Evolutionary conservation across 169 alveolate species (phyloP).

Genomic region (Plasmodium coatneyi): DNA sequence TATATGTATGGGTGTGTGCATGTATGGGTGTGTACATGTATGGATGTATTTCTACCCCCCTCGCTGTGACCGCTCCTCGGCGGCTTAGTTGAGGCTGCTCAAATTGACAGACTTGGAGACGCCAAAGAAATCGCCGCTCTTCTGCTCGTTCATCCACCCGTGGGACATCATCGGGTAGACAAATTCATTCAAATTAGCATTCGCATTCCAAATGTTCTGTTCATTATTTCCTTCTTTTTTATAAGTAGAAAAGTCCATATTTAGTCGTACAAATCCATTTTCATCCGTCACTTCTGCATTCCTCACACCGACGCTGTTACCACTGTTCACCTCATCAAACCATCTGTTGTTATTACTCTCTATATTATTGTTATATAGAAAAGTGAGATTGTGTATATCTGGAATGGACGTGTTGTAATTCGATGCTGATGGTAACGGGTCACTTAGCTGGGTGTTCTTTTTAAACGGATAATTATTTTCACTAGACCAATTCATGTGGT

Average conservation of each 20-base stretch:
- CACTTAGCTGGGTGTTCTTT: slow-evolving; percentile 30
- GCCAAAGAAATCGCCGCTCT: slow-evolving; percentile 33
- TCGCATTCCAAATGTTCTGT: slow-evolving; percentile 41
- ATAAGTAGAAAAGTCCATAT: slow-evolving; percentile 15
- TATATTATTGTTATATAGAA: neutral
- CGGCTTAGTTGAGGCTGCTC: slow-evolving; percentile 32
- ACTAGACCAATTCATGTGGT: neutral
- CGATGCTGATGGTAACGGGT: neutral
- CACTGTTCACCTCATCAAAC: neutral
- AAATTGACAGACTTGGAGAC: slow-evolving; percentile 62
- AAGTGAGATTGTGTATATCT: neutral
- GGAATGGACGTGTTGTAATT: slow-evolving; percentile 6
- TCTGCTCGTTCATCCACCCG: slow-evolving; percentile 32
- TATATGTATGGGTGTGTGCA: neutral
- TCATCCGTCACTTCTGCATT: slow-evolving; percentile 6
- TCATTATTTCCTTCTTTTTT: slow-evolving; percentile 53
- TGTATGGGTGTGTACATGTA: neutral
- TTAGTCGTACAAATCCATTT: neutral
- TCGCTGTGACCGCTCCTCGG: neutral
- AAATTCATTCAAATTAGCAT: slow-evolving; percentile 33
- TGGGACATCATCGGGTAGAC: slow-evolving; percentile 18
- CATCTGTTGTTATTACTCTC: slow-evolving; percentile 1
- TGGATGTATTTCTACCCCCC: neutral
- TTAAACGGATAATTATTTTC: neutral
- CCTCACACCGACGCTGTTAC: neutral